Conservation (phyloP, 441 rosid genomes). For the Erodium trifolium region DNA sequence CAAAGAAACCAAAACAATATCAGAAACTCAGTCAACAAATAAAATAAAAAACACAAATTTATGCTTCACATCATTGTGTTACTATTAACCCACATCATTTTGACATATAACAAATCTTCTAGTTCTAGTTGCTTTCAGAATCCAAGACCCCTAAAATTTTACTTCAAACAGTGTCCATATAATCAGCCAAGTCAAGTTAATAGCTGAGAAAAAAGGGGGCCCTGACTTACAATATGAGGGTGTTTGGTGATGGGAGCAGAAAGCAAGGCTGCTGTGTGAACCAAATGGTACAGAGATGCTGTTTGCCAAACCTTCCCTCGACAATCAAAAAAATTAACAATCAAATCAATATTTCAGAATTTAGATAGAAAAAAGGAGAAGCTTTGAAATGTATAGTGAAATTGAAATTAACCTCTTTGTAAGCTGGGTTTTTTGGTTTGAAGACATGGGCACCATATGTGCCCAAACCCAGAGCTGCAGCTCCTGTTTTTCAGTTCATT, state of each 20-base stretch:
- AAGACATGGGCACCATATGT: conserved; percentile 78
- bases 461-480: conserved; percentile 81
- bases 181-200: neutral
- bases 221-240: conserved; percentile 53
- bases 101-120: too few species aligned
- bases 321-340: conserved; percentile 1
- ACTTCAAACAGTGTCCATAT: too few species aligned
- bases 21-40: neutral
- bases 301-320: conserved; percentile 76
- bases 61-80: neutral
- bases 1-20: neutral
- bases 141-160: too few species aligned
- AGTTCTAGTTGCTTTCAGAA: neutral
- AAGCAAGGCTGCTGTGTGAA: conserved; percentile 82
- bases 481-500: conserved; percentile 33
- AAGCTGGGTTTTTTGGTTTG: conserved; percentile 69
- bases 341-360: neutral
- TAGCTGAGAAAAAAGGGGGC: too few species aligned
- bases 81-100: neutral
- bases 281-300: conserved; percentile 84
- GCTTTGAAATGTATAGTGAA: neutral
- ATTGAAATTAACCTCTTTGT: conserved; percentile 48
- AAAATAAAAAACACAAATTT: neutral
- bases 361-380: neutral
- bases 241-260: conserved; percentile 64